Evolutionary conservation across 805 yeast genomes (phyloP), one percentile per base, ranked within the genome.

Genomic region (Starmerella roubikii): DNA sequence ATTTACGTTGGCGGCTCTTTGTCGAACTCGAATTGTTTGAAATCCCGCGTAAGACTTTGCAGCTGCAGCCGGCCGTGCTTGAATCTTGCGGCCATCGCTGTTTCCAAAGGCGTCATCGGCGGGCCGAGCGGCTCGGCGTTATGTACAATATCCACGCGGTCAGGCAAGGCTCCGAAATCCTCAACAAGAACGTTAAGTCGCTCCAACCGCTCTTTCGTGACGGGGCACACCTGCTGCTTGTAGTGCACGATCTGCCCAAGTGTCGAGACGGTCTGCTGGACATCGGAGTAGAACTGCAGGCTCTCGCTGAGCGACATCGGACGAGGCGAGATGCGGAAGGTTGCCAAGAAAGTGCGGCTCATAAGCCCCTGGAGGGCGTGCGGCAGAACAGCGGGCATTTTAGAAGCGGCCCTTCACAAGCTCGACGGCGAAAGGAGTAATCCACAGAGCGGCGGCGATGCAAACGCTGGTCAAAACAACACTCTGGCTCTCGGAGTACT

Each of bases 401-500:
- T 50, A 60, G 45, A 60, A 60, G 31, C 59, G 57, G 42, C 62
- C 62, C 45, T 51, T 54, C 49, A 60, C 51, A 30, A 60, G 55
- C 46, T 60, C 62, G 42, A 60, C 48, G 30, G 61, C 64, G 35
- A 58, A 50, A 28, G 64, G 64, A 37, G 63, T 60, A 30, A 59
- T 47, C 65, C 66, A 62, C 27, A 62, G 53, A n/a, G 60, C 62
- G 26, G 53, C 59, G 22, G 62, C 64, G 19, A 53, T 40, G 41
- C 48, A 52, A 26, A 56, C 45, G 30, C 62, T 54, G 39, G 53
- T 52, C 36, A 45, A 34, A 34, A 62, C 48, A 25, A 52, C 52
- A 40, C 49, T 47, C 39, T 45, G 41, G 21, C 61, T 55, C 49
- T 51, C 52, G 19, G 44, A 50, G 36, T 51, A 53, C 46, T 49